Percentiles rank a stretch among this genome's conserved stretches.
Conservation (phyloP, 306 rosid genomes). For the Ormosia semicastrata region DNA sequence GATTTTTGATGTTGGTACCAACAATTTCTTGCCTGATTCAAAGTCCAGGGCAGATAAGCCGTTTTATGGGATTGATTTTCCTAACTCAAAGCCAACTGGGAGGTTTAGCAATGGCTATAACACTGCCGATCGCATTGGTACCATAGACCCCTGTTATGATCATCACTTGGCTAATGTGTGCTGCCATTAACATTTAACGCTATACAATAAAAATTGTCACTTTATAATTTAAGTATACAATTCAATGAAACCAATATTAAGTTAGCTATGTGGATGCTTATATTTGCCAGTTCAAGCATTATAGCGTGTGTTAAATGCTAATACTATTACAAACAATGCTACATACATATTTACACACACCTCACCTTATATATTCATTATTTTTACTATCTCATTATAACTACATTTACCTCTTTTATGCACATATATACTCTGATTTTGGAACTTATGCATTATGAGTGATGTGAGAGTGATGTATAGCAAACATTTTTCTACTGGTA, state of each 20-base stretch:
- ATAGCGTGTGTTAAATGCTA: neutral
- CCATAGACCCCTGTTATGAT: neutral
- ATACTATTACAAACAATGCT: neutral
- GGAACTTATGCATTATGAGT: too few relatives aligned
- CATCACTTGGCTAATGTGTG: neutral
- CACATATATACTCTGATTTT: too few relatives aligned
- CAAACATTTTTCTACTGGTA: neutral
- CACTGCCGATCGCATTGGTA: slow-evolving; percentile 40
- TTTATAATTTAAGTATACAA: neutral
- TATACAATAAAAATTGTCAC: too few relatives aligned
- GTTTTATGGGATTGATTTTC: slow-evolving; percentile 43
- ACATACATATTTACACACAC: too few relatives aligned
- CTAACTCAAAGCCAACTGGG: slow-evolving; percentile 30
- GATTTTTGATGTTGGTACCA: slow-evolving; percentile 42
- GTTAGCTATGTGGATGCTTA: neutral
- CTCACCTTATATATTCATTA: too few relatives aligned
- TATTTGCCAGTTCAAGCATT: neutral
- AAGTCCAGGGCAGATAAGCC: slow-evolving; percentile 15
- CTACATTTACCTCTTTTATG: too few relatives aligned
- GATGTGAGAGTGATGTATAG: too few relatives aligned
- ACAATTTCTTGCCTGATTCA: slow-evolving; percentile 11
- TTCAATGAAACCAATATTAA: neutral
- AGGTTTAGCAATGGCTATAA: slow-evolving; percentile 50
- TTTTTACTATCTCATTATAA: too few relatives aligned
- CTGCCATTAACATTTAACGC: too few relatives aligned